Evolutionary conservation across 345 rosid species (phyloP).

Genomic region (Gossypium bickii): DNA sequence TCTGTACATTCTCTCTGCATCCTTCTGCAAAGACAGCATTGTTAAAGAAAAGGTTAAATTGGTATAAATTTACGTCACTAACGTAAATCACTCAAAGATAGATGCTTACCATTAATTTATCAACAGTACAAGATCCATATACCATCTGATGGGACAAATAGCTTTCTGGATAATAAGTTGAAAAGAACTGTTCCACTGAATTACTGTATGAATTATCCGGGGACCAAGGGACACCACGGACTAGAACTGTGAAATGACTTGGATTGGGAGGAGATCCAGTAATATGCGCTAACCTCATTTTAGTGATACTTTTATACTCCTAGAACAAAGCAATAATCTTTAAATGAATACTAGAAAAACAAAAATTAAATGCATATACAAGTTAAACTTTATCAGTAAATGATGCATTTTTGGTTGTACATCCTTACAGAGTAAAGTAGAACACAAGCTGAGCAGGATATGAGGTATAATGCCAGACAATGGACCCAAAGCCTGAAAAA

Average conservation of each 20-base stretch:
- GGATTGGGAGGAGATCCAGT: conserved; percentile 50
- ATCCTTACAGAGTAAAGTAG: conserved; percentile 88
- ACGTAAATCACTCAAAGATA: conserved; percentile 10
- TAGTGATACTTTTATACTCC: conserved; percentile 76
- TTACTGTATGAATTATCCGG: conserved; percentile 60
- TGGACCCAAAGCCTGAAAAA: conserved; percentile 84
- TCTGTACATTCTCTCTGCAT: conserved; percentile 62
- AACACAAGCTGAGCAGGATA: conserved; percentile 64
- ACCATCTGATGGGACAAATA: conserved; percentile 89
- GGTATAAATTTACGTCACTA: not conserved
- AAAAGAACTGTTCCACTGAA: conserved; percentile 57
- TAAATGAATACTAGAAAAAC: conserved; percentile 6
- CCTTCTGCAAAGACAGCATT: conserved; percentile 40
- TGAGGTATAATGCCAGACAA: conserved; percentile 72
- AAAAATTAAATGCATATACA: not conserved
- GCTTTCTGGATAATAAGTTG: conserved; percentile 62
- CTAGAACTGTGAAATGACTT: conserved; percentile 80
- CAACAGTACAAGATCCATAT: conserved; percentile 50
- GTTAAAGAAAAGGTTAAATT: not conserved
- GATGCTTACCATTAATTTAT: conserved; percentile 65
- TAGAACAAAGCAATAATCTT: conserved; percentile 21
- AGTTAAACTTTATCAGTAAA: not conserved
- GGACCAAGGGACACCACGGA: conserved; percentile 76
- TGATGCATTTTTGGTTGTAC: conserved; percentile 14
- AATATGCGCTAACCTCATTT: conserved; percentile 68